Evolutionary conservation across 2,329 filamentous ascomycete genomes (phyloP), one percentile per base, ranked within the genome.

Genomic region (Aspergillus texensis): DNA sequence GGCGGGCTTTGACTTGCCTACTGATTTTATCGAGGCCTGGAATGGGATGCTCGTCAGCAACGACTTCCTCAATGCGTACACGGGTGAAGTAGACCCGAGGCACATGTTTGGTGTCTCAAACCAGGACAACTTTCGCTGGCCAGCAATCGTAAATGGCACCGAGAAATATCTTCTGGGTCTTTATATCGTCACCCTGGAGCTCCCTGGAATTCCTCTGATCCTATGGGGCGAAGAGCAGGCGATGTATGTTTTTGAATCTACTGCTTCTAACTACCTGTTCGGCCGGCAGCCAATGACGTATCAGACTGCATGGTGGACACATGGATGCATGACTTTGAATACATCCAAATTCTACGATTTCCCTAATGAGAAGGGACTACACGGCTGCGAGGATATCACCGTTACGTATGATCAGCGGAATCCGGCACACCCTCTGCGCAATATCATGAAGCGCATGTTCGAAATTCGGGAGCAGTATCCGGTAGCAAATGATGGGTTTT

Each of bases 191-290:
- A 87, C 86, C 0, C 71, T 89, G 57, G 77, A 87, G 52, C 80
- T 89, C 71, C 87, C 87, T 1, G 87, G 87, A 19, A 86, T 89
- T 34, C 85, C 88, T 0, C 72, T 88, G 30, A 75, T 88, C 19
- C 80, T 85, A n/a, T 90, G 86, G 85, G 88, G 88, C n/a, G 88
- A 90, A 71, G 88, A 90, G 70, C 88, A 90, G 74, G 85, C 84
- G 0, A 87, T 87, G 64, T 89, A 89, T 68, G 77, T 88, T 0
- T 76, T 89, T 2, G 88, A 90, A 70, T 88, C 85, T 64, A 88
- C 87, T 0, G 87, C 87, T 6, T 78, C 79, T 61, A 89, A 90
- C 69, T 90, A 90, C 70, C 82, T 90, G 48, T 90, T 86, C 70
- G 88, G 88, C 21, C 84, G 88, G 67, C 85, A 87, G 70, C 78